Evolutionary conservation across 2,329 filamentous ascomycete genomes (phyloP).

Genomic region (Penicillium sp.): DNA sequence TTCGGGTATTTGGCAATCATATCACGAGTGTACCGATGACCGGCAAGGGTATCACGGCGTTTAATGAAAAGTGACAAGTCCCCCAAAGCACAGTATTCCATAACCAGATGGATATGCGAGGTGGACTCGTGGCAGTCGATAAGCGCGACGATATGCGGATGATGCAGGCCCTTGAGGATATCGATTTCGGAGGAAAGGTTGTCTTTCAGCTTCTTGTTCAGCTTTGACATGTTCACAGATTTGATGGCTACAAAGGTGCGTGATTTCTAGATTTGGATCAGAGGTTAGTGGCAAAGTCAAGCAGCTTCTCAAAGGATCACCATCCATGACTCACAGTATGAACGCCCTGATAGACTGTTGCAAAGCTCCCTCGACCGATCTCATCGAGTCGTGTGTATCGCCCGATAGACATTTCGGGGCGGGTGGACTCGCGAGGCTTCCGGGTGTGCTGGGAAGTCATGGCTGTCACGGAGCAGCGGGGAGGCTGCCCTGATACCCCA

Average conservation of each 20-base stretch:
- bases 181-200: constrained; percentile 95
- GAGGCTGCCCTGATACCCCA: constrained; percentile 16
- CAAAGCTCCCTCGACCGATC: constrained; percentile 97
- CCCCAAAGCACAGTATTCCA: constrained; percentile 97
- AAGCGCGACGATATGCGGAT: constrained; percentile 94
- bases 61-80: constrained; percentile 96
- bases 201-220: constrained; percentile 95
- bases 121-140: constrained; percentile 89
- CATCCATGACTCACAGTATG: constrained; percentile 66
- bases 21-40: constrained; percentile 78
- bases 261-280: constrained; percentile 58
- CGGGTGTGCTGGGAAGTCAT: constrained; percentile 47
- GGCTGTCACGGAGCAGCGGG: constrained; percentile 32
- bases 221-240: constrained; percentile 83
- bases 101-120: constrained; percentile 90
- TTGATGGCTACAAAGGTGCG: constrained; percentile 91
- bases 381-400: constrained; percentile 81
- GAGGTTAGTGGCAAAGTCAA: constrained; percentile 13
- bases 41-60: constrained; percentile 78
- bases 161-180: constrained; percentile 88
- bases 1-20: constrained; percentile 95
- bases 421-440: constrained; percentile 38
- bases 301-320: neutral
- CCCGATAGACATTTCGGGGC: constrained; percentile 56
- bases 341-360: constrained; percentile 84